These are phyloP conservation scores for Aspergillus spinulosporus DNA, from an alignment of 2,329 filamentous ascomycete species.

Conservation along the genomic window DNA sequence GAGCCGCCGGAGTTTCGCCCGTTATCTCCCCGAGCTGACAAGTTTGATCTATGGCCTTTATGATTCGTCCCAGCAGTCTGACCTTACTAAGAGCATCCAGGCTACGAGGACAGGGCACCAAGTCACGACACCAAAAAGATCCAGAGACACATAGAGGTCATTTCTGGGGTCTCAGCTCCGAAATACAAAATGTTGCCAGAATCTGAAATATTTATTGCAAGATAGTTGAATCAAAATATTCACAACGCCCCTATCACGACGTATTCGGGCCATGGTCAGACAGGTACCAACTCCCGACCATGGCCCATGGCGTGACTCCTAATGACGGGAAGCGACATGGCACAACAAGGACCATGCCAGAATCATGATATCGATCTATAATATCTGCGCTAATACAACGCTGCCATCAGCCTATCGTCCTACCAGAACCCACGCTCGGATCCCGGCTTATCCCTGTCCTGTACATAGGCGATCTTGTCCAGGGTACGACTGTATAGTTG, in stretches of 20 bases:
- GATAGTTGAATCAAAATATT: too few relatives aligned
- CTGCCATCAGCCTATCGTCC: background rate
- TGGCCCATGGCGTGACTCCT: slow-evolving; percentile 8
- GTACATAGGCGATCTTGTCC: background rate
- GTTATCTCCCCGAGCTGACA: slow-evolving; percentile 25
- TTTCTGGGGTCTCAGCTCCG: too few relatives aligned
- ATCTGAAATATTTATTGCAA: too few relatives aligned
- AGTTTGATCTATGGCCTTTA: slow-evolving; percentile 19
- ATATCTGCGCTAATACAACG: slow-evolving; percentile 3
- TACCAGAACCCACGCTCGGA: background rate
- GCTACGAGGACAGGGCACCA: too few relatives aligned
- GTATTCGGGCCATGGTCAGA: background rate
- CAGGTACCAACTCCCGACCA: background rate
- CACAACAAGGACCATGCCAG: slow-evolving; percentile 1
- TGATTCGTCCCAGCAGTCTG: slow-evolving; percentile 13
- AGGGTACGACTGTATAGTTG: background rate
- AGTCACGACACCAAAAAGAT: too few relatives aligned
- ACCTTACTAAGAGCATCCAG: too few relatives aligned
- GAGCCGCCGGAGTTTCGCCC: slow-evolving; percentile 12
- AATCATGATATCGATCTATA: slow-evolving; percentile 10
- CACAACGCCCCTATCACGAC: background rate
- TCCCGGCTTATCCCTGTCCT: slow-evolving; percentile 1
- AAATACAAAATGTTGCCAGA: too few relatives aligned
- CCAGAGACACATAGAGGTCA: too few relatives aligned
- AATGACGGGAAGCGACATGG: slow-evolving; percentile 6